These are phyloP conservation scores for Phytophthora citricola DNA, from an alignment of 352 stramenopile genomes.

Conservation along the genomic window DNA sequence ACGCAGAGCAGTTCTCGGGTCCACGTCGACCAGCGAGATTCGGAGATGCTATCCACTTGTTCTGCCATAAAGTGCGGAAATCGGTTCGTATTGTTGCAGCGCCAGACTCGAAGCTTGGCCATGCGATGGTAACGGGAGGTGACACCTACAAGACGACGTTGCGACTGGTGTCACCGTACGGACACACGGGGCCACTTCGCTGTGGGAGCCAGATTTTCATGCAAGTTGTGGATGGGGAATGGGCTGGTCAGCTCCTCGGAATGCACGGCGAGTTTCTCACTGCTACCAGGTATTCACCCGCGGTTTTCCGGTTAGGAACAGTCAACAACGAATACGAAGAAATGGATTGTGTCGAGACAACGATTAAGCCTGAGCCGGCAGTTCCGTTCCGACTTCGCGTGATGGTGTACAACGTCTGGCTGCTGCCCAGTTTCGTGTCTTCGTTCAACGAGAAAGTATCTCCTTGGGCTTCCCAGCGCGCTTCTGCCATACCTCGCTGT, in stretches of 20 bases:
- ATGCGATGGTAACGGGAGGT: constrained; percentile 52
- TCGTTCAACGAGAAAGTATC: constrained; percentile 74
- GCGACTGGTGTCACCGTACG: constrained; percentile 65
- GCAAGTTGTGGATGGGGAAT: constrained; percentile 58
- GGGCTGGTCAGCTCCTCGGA: constrained; percentile 55
- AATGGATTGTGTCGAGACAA: constrained; percentile 14
- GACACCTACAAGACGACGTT: constrained; percentile 49
- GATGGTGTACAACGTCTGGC: constrained; percentile 81
- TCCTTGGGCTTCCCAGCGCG: constrained; percentile 49
- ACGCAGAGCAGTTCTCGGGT: constrained; percentile 58
- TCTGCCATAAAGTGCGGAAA: constrained; percentile 51
- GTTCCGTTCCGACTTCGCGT: constrained; percentile 54
- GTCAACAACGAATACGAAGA: constrained; percentile 7
- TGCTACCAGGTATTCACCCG: constrained; percentile 52
- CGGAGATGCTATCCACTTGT: constrained; percentile 62
- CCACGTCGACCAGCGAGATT: constrained; percentile 52
- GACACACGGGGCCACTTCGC: constrained; percentile 42
- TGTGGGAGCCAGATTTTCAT: constrained; percentile 66
- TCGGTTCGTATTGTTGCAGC: constrained; percentile 51
- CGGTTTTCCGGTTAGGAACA: constrained; percentile 42
- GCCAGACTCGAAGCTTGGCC: constrained; percentile 62
- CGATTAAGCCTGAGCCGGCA: constrained; percentile 4
- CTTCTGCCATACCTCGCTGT: constrained; percentile 61
- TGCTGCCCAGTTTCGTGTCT: constrained; percentile 65
- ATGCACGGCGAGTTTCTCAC: constrained; percentile 58